Evolutionary conservation across 108 stramenopile species (phyloP).

Genomic region (Poteriospumella lacustris): DNA sequence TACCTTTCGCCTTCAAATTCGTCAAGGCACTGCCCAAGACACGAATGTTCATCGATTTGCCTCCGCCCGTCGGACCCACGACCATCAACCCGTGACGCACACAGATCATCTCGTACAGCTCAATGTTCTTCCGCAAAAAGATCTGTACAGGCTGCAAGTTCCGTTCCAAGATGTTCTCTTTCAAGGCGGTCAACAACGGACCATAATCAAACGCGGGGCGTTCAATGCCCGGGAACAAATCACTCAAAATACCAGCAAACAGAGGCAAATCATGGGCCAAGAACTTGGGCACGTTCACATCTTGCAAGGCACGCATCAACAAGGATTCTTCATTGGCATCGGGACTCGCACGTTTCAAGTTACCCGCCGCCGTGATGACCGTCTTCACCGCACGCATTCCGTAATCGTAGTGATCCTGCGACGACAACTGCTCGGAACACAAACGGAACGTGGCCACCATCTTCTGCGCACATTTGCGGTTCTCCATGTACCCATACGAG

Average conservation of each 20-base stretch:
- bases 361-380: conserved; percentile 51
- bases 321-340: conserved; percentile 56
- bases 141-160: conserved; percentile 50
- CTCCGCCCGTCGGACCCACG: conserved; percentile 61
- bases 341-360: conserved; percentile 50
- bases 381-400: conserved; percentile 48
- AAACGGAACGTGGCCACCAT: conserved; percentile 63
- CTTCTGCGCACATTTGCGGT: conserved; percentile 59
- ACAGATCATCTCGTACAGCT: conserved; percentile 62
- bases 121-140: conserved; percentile 43
- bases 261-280: conserved; percentile 58
- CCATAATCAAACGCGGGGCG: conserved; percentile 55
- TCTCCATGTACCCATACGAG: conserved; percentile 58
- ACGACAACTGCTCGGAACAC: conserved; percentile 60
- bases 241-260: conserved; percentile 57
- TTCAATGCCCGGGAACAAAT: conserved; percentile 57
- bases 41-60: conserved; percentile 50
- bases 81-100: conserved; percentile 61
- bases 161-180: conserved; percentile 43
- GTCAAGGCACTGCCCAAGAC: conserved; percentile 47
- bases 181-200: conserved; percentile 39
- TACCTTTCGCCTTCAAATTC: conserved; percentile 35
- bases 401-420: conserved; percentile 67
- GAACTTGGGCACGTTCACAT: conserved; percentile 64
- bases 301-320: conserved; percentile 56